Evolutionary conservation across 2,329 filamentous ascomycete species (phyloP).

Genomic region (Aureobasidium melanogenum): DNA sequence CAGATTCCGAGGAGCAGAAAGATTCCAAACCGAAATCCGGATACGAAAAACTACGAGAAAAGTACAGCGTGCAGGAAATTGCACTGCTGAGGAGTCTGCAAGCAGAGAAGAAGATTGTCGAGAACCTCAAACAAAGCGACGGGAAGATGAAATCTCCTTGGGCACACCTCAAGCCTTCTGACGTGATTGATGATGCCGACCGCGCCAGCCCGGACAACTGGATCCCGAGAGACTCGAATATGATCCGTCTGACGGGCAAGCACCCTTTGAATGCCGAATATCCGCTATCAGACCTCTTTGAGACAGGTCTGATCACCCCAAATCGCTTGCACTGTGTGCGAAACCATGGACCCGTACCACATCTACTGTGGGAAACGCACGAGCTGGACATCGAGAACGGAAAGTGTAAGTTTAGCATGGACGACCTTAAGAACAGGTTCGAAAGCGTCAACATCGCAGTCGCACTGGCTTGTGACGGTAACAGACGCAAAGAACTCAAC

Average conservation of each 20-base stretch:
- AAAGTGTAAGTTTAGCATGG: slow-evolving; percentile 34
- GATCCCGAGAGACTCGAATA: slow-evolving; percentile 38
- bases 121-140: slow-evolving; percentile 34
- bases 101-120: slow-evolving; percentile 37
- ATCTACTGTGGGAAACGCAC: slow-evolving; percentile 42
- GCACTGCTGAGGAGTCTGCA: slow-evolving; percentile 33
- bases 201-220: slow-evolving; percentile 47
- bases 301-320: slow-evolving; percentile 43
- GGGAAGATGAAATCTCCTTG: slow-evolving; percentile 33
- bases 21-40: background rate
- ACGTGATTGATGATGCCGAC: slow-evolving; percentile 40
- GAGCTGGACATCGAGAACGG: slow-evolving; percentile 35
- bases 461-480: slow-evolving; percentile 42
- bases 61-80: slow-evolving; percentile 36
- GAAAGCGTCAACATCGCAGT: slow-evolving; percentile 40
- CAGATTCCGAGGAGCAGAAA: slow-evolving; percentile 11
- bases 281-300: slow-evolving; percentile 33
- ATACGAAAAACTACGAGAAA: slow-evolving; percentile 23
- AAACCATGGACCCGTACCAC: slow-evolving; percentile 40
- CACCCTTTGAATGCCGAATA: slow-evolving; percentile 46
- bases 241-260: slow-evolving; percentile 46
- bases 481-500: slow-evolving; percentile 45
- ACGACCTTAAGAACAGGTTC: slow-evolving; percentile 36
- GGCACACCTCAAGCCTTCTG: slow-evolving; percentile 22
- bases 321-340: slow-evolving; percentile 45